These are phyloP conservation scores for Pseudocercospora macadamiae DNA, from an alignment of 2,329 filamentous ascomycete genomes.

Conservation along the genomic window DNA sequence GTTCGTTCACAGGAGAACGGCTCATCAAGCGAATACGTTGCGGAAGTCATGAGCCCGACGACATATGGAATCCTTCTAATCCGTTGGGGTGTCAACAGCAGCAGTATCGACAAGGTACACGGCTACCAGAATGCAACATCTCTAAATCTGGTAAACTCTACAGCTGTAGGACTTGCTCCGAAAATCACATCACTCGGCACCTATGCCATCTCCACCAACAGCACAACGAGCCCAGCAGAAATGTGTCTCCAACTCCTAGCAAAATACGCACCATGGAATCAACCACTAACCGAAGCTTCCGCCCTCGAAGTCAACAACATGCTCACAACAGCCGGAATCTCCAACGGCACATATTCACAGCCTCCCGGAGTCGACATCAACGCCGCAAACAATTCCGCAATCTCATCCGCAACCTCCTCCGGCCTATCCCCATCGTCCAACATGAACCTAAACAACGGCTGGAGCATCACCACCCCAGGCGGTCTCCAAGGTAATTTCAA, in stretches of 20 bases:
- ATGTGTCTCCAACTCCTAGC: conserved; percentile 12
- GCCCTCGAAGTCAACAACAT: not conserved
- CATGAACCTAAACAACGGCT: conserved; percentile 18
- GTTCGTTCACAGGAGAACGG: not conserved
- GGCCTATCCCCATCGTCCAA: not conserved
- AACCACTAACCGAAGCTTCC: conserved; percentile 3
- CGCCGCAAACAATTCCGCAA: conserved; percentile 15
- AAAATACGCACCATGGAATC: conserved; percentile 9
- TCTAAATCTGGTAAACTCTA: conserved; percentile 1
- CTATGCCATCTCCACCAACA: conserved; percentile 3
- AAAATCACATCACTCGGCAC: conserved; percentile 6
- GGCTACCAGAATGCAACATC: conserved; percentile 16
- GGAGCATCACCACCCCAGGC: conserved; percentile 7
- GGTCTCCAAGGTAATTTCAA: conserved; percentile 11
- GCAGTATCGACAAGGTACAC: conserved; percentile 12
- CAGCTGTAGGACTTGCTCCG: not conserved
- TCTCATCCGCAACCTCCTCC: not conserved
- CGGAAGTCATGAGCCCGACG: conserved; percentile 17
- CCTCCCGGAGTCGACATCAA: conserved; percentile 1
- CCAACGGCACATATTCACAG: conserved; percentile 13
- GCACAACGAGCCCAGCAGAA: conserved; percentile 6
- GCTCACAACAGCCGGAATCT: conserved; percentile 17
- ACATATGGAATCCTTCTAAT: conserved; percentile 21
- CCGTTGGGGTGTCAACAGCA: conserved; percentile 19
- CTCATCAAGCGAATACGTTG: conserved; percentile 8